phyloP scores from a whole-genome alignment of 1,284 basidiomycete species.

The Pseudozyma flocculosa region DNA sequence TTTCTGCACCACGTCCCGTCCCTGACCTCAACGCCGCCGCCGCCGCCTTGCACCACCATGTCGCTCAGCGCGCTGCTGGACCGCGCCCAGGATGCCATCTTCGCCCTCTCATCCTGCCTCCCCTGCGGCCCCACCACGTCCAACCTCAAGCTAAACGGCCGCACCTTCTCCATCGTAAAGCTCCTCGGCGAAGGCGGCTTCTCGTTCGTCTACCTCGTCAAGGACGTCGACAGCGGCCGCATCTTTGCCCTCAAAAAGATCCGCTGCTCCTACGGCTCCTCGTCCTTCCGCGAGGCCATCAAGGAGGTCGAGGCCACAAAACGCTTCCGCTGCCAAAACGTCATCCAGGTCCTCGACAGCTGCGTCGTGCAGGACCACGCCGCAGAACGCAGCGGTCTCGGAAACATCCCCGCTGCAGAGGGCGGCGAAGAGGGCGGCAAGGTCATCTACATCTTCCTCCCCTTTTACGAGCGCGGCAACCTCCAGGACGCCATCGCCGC shows the following conservation, averaged over 20 bases:
- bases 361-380: conserved; percentile 52
- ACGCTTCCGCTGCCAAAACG: conserved; percentile 54
- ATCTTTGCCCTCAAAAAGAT: conserved; percentile 58
- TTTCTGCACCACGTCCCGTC: not conserved
- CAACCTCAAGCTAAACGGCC: conserved; percentile 49
- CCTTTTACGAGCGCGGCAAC: conserved; percentile 78
- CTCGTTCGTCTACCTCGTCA: conserved; percentile 55
- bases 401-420: conserved; percentile 42
- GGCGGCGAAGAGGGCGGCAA: conserved; percentile 35
- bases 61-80: conserved; percentile 28
- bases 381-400: conserved; percentile 21
- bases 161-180: conserved; percentile 47
- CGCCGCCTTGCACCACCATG: not conserved
- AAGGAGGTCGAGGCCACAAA: conserved; percentile 57
- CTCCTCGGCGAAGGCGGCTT: conserved; percentile 57
- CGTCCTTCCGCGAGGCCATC: conserved; percentile 53
- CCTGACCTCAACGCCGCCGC: no score
- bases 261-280: conserved; percentile 52
- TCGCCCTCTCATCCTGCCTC: conserved; percentile 41
- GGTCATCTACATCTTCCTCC: conserved; percentile 67
- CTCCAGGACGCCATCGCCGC: conserved; percentile 91
- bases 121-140: conserved; percentile 37
- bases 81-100: conserved; percentile 40
- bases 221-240: conserved; percentile 47
- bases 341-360: conserved; percentile 55